Evolutionary conservation across 257 asterid species (phyloP).

Genomic region (Parsonsia alboflavescens): DNA sequence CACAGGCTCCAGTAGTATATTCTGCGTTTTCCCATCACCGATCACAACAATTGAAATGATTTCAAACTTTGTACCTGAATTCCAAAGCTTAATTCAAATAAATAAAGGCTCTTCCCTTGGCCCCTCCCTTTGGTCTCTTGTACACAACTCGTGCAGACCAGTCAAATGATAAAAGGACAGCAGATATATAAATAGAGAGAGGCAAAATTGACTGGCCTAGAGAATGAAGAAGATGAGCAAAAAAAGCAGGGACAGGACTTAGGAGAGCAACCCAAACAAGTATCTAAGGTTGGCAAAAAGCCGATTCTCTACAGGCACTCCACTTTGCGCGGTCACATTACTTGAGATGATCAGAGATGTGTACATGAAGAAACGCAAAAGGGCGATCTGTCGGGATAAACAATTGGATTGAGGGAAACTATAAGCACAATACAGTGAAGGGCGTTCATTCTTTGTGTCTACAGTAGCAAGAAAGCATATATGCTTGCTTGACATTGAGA

Average conservation of each 20-base stretch:
- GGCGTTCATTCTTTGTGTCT: constrained; percentile 14
- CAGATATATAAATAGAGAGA: background rate
- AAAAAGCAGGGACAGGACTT: background rate
- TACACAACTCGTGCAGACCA: background rate
- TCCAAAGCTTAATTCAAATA: background rate
- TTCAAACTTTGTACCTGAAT: background rate
- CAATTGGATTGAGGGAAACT: background rate
- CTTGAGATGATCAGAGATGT: constrained; percentile 29
- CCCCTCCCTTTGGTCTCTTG: background rate
- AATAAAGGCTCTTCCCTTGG: background rate
- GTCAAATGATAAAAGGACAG: background rate
- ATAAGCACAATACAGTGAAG: background rate
- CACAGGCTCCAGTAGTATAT: constrained; percentile 15
- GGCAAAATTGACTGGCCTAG: background rate
- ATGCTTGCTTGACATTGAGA: constrained; percentile 71
- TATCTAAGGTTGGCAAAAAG: constrained; percentile 19
- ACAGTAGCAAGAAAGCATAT: constrained; percentile 34
- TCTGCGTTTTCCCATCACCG: constrained; percentile 33
- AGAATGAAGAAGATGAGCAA: background rate
- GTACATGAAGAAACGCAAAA: constrained; percentile 49
- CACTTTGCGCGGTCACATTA: constrained; percentile 25
- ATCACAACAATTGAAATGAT: background rate
- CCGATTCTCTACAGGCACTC: constrained; percentile 43
- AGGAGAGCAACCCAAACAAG: constrained; percentile 1
- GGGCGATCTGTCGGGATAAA: background rate